Evolutionary conservation across 2,329 filamentous ascomycete genomes (phyloP), one percentile per base, ranked within the genome.

Genomic region (Sporothrix luriei): DNA sequence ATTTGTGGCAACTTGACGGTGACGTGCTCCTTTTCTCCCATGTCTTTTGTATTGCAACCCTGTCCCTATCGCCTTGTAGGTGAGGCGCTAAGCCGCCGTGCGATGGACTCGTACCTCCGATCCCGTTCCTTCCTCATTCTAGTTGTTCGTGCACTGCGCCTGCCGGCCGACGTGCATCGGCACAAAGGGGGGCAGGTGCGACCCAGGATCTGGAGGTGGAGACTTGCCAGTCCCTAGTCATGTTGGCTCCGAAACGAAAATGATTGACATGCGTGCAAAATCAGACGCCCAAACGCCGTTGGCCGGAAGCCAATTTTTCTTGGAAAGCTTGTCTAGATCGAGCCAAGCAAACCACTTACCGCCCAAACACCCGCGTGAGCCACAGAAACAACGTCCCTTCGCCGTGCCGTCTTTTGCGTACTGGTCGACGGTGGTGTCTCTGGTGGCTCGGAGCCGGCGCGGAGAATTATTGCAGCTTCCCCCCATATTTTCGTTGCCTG

Each of bases 361-460:
- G 38, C 54, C 21, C 33, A 33, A 33, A 66, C 43, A 21, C 46
- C 33, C 33, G 33, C 33, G 4, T 7, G 48, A 24, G 43, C 33
- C 49, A 29, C 51, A 55, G 26, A 26, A 43, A 43, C 66, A 51
- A 24, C 33, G n/a, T 43, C 55, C 38, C 66, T 40, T 46, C 40
- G 10, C 52, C 66, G 66, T 68, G 66, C 66, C 52, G 66, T 46
- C 29, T 66, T 51, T 62, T 62, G 59, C 59, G 59, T 62, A 62
- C 29, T 62, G 43, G 43, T 6, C 61, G 26, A 48, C n/a, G 61
- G 43, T 49, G 9, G 43, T 24, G 46, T n/a, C 52, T 40, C 48
- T n/a, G 33, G 55, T 46, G 13, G 43, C 43, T 69, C 68, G 68
- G 68, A 62, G 68, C 68, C 68, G 68, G 64, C 46, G 33, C 68